Evolutionary conservation across 2,329 filamentous ascomycete species (phyloP).

Genomic region (Elsinoe necatrix): DNA sequence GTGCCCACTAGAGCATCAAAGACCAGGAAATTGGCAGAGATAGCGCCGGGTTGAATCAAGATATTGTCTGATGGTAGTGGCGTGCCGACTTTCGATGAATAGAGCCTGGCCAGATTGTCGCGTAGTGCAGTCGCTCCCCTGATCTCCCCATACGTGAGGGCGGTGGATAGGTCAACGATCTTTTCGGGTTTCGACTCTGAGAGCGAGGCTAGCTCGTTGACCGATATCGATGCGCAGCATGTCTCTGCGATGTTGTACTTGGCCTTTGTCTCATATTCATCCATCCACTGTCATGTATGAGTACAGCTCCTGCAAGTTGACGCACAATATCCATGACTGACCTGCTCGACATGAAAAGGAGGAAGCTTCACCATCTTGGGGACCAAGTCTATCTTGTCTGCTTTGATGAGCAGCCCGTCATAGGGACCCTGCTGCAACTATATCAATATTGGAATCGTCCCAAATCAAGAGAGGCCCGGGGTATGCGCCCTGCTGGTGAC

Average conservation of each 20-base stretch:
- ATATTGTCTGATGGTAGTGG: constrained; percentile 53
- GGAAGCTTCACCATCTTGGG: constrained; percentile 49
- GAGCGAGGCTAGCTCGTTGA: constrained; percentile 56
- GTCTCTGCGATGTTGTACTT: constrained; percentile 71
- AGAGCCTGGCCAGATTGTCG: constrained; percentile 55
- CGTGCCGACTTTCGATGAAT: constrained; percentile 47
- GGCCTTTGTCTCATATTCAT: constrained; percentile 43
- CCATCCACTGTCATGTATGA: constrained; percentile 45
- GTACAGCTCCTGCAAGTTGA: constrained; percentile 17
- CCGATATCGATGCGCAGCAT: constrained; percentile 64
- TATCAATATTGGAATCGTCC: too few relatives aligned
- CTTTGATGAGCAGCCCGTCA: too few relatives aligned
- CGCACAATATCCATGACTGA: constrained; percentile 29
- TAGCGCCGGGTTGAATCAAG: constrained; percentile 70
- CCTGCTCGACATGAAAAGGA: constrained; percentile 63
- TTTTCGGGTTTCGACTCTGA: constrained; percentile 42
- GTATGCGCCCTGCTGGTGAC: not conserved
- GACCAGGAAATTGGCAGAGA: constrained; percentile 73
- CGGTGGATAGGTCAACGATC: constrained; percentile 45
- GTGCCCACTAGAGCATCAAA: constrained; percentile 64
- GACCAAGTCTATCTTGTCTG: not conserved
- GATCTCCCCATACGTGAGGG: constrained; percentile 66
- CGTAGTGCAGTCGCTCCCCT: constrained; percentile 58
- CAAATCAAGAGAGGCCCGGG: too few relatives aligned
- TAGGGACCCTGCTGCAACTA: too few relatives aligned